Evolutionary conservation across 108 stramenopile species (phyloP).

Genomic region (Poteriospumella lacustris): DNA sequence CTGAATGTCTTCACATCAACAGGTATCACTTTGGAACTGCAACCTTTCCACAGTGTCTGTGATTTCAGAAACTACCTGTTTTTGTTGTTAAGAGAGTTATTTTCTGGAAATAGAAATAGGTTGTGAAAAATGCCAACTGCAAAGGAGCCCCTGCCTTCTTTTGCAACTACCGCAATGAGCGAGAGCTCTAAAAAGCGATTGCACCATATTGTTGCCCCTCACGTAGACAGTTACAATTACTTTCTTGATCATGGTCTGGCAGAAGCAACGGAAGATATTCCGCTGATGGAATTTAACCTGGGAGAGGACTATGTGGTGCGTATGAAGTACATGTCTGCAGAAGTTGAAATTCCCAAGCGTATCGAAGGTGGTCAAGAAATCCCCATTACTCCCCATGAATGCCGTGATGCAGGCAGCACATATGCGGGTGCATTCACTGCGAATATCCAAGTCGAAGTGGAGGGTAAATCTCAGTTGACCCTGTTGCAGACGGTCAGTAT

Average conservation of each 20-base stretch:
- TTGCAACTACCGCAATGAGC: too few relatives aligned
- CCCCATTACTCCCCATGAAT: conserved; percentile 27
- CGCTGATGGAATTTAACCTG: conserved; percentile 29
- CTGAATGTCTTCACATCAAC: too few relatives aligned
- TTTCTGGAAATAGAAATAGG: too few relatives aligned
- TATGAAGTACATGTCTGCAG: conserved; percentile 43
- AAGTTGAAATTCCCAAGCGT: conserved; percentile 35
- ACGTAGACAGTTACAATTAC: conserved; percentile 52
- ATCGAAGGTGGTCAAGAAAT: conserved; percentile 10
- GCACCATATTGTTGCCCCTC: conserved; percentile 43
- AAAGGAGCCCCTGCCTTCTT: too few relatives aligned
- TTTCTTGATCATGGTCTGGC: conserved; percentile 45
- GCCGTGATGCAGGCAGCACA: conserved; percentile 26
- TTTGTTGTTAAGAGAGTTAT: too few relatives aligned
- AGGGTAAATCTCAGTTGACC: conserved; percentile 11
- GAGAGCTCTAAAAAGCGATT: conserved; percentile 10
- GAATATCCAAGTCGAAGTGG: conserved; percentile 11
- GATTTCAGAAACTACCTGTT: too few relatives aligned
- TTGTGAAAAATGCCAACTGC: too few relatives aligned
- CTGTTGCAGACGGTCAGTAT: conserved; percentile 29
- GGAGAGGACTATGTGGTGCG: conserved; percentile 26
- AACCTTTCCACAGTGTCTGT: too few relatives aligned
- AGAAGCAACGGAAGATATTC: conserved; percentile 36
- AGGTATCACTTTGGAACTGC: too few relatives aligned
- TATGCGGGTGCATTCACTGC: conserved; percentile 34